Evolutionary conservation across 106 monocot species (phyloP).

Genomic region (Triglochin maritima): DNA sequence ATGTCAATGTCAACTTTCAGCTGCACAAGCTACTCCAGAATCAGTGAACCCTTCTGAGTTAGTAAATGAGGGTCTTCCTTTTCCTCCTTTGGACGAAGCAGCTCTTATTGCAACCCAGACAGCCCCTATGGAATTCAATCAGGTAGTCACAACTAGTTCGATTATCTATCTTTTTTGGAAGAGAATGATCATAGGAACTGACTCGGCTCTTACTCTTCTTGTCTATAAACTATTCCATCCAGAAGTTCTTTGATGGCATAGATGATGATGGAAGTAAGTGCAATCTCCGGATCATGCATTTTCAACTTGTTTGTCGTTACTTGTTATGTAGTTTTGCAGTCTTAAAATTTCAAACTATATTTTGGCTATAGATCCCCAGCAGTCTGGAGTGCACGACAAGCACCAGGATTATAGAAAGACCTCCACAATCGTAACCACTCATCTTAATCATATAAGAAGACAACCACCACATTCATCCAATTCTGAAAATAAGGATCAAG

Average conservation of each 20-base stretch:
- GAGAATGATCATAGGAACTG: background rate
- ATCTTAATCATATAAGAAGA: constrained; percentile 8
- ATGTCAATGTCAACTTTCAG: background rate
- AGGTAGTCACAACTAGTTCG: constrained; percentile 28
- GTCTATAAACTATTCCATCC: background rate
- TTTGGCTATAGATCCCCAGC: constrained; percentile 34
- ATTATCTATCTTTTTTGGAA: background rate
- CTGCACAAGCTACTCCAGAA: constrained; percentile 38
- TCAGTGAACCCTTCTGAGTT: constrained; percentile 35
- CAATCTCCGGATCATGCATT: background rate
- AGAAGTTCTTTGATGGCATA: constrained; percentile 91
- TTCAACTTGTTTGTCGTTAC: background rate
- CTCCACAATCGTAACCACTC: constrained; percentile 1
- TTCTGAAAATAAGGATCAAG: background rate
- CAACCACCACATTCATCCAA: constrained; percentile 1
- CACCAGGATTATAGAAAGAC: constrained; percentile 8
- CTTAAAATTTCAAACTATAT: background rate
- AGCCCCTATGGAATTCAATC: constrained; percentile 53
- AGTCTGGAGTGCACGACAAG: constrained; percentile 9
- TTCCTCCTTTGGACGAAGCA: constrained; percentile 80
- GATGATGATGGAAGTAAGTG: constrained; percentile 96
- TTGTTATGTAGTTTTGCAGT: too few relatives aligned
- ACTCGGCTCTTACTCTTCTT: constrained; percentile 1
- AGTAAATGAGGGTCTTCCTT: constrained; percentile 62
- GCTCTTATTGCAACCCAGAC: constrained; percentile 52